Evolutionary conservation across 345 rosid genomes (phyloP).

Genomic region (Punica granatum): DNA sequence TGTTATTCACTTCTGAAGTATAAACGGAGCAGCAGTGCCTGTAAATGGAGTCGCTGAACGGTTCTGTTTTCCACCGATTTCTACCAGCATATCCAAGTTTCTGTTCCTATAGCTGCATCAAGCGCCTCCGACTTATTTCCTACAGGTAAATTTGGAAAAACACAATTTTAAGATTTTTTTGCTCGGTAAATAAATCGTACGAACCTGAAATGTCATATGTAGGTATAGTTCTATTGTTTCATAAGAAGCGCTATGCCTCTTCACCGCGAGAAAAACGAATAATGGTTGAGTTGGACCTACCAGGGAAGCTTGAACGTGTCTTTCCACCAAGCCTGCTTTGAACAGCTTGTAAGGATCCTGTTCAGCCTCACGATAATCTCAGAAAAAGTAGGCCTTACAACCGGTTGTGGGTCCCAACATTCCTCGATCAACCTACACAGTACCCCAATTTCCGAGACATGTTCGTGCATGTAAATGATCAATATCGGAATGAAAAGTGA

Average conservation of each 20-base stretch:
- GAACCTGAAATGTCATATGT: not conserved
- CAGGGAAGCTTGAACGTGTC: slow-evolving; percentile 93
- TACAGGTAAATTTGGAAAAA: not conserved
- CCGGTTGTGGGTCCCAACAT: slow-evolving; percentile 68
- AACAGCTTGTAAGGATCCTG: slow-evolving; percentile 54
- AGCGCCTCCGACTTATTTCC: not conserved
- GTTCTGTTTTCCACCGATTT: not conserved
- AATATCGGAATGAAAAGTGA: not conserved
- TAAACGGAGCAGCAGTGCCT: not conserved
- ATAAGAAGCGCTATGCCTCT: not conserved
- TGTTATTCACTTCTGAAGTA: not conserved
- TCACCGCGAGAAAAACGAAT: no score
- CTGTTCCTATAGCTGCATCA: not conserved
- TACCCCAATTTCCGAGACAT: not conserved
- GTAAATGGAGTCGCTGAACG: not conserved
- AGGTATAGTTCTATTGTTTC: not conserved
- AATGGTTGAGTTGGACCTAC: slow-evolving; percentile 38
- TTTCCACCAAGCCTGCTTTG: slow-evolving; percentile 94
- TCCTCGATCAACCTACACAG: slow-evolving; percentile 70
- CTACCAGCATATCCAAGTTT: not conserved
- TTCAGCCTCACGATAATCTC: slow-evolving; percentile 80
- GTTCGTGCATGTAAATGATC: no score
- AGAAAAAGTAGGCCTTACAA: slow-evolving; percentile 60
- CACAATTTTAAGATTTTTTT: not conserved
- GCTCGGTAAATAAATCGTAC: not conserved